These are phyloP conservation scores for Blastomyces gilchristii DNA, from an alignment of 2,329 filamentous ascomycete genomes.

Conservation along the genomic window DNA sequence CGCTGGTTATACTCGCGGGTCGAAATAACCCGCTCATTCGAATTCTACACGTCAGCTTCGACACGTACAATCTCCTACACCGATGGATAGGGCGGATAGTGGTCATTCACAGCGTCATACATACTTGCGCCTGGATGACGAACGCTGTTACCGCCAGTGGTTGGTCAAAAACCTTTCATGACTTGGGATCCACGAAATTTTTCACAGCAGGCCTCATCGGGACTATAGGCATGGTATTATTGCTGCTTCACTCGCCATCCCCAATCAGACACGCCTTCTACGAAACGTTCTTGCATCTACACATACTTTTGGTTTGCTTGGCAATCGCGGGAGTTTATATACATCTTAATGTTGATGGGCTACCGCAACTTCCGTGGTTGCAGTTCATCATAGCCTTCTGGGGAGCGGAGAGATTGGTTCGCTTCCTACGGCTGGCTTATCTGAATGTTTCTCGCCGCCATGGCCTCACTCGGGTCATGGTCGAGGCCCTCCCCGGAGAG, in stretches of 20 bases:
- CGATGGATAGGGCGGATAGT: slow-evolving; percentile 72
- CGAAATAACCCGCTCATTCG: slow-evolving; percentile 88
- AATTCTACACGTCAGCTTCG: slow-evolving; percentile 78
- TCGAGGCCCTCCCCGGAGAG: slow-evolving; percentile 51
- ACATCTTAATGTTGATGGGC: slow-evolving; percentile 33
- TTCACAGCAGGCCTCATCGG: slow-evolving; percentile 39
- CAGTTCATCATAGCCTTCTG: slow-evolving; percentile 30
- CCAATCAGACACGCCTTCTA: slow-evolving; percentile 38
- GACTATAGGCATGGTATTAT: slow-evolving; percentile 30
- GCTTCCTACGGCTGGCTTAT: slow-evolving; percentile 41
- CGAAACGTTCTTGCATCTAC: slow-evolving; percentile 39
- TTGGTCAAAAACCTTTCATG: slow-evolving; percentile 40
- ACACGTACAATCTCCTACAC: slow-evolving; percentile 88
- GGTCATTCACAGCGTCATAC: slow-evolving; percentile 58
- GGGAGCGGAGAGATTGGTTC: slow-evolving; percentile 35
- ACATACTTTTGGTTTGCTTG: slow-evolving; percentile 37
- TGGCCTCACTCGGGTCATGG: slow-evolving; percentile 42
- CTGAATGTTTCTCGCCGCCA: slow-evolving; percentile 44
- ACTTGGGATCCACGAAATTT: slow-evolving; percentile 31
- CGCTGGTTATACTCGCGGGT: slow-evolving; percentile 75
- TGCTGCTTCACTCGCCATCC: slow-evolving; percentile 37
- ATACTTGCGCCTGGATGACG: slow-evolving; percentile 66
- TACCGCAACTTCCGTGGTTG: slow-evolving; percentile 35
- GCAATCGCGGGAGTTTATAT: slow-evolving; percentile 36
- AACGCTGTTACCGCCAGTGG: slow-evolving; percentile 60